Conservation (phyloP, 352 stramenopile species). For the Thalassiosira delicatula region DNA sequence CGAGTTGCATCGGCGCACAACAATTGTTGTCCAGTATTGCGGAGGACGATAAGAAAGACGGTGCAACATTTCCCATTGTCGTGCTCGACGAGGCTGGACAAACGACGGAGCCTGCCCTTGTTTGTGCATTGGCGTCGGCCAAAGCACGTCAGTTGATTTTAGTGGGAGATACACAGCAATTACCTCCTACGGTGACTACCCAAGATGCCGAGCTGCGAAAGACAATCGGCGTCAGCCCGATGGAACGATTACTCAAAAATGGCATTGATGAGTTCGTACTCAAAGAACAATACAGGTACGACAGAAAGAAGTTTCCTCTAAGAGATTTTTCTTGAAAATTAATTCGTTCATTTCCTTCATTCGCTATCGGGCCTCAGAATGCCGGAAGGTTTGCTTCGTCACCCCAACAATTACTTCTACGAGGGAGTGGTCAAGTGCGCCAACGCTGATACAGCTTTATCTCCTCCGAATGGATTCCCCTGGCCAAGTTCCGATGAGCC, state of each 20-base stretch:
- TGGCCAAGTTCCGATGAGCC: slow-evolving; percentile 64
- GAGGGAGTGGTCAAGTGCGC: slow-evolving; percentile 66
- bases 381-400: slow-evolving; percentile 61
- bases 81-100: slow-evolving; percentile 85
- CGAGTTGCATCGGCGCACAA: slow-evolving; percentile 76
- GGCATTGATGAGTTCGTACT: slow-evolving; percentile 61
- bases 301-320: no score
- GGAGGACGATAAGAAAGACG: slow-evolving; percentile 37
- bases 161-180: slow-evolving; percentile 84
- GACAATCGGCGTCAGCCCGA: slow-evolving; percentile 69
- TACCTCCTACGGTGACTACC: slow-evolving; percentile 72
- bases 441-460: not conserved
- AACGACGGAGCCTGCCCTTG: slow-evolving; percentile 83
- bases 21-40: slow-evolving; percentile 51
- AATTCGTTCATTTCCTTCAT: no score
- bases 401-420: slow-evolving; percentile 80
- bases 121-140: slow-evolving; percentile 77
- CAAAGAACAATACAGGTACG: no score
- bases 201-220: slow-evolving; percentile 49
- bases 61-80: slow-evolving; percentile 68
- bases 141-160: slow-evolving; percentile 83
- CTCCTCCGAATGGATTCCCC: slow-evolving; percentile 66
- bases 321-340: no score
- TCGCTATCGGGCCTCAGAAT: no score
- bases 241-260: slow-evolving; percentile 70